These are phyloP conservation scores for Melaleuca alternifolia DNA, from an alignment of 345 rosid genomes.

Conservation along the genomic window DNA sequence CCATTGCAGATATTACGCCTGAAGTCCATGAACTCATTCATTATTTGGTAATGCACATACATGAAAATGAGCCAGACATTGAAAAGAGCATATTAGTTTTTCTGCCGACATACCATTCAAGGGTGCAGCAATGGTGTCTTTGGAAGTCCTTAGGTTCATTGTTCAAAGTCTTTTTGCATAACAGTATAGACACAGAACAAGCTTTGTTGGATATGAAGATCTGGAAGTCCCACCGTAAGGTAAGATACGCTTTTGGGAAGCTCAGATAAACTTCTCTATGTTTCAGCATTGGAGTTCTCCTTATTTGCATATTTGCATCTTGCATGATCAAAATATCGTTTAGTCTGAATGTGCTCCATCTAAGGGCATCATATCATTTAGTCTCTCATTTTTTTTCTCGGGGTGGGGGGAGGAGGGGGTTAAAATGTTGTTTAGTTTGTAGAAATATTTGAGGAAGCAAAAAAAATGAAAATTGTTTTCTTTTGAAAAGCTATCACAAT, in stretches of 20 bases:
- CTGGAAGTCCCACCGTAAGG: constrained; percentile 83
- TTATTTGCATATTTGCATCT: background rate
- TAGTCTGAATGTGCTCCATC: background rate
- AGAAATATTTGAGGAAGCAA: background rate
- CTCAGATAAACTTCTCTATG: background rate
- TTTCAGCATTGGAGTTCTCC: background rate
- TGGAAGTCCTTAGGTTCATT: constrained; percentile 38
- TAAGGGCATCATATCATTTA: background rate
- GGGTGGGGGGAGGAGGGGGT: background rate
- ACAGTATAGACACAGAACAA: constrained; percentile 69
- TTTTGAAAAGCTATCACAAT: background rate
- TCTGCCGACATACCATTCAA: constrained; percentile 75
- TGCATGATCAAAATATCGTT: background rate
- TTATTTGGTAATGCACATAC: constrained; percentile 59
- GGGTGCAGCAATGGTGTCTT: constrained; percentile 72
- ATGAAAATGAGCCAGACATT: constrained; percentile 64
- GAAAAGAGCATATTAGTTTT: constrained; percentile 88
- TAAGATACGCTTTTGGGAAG: constrained; percentile 1
- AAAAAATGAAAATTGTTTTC: background rate
- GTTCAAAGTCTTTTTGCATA: constrained; percentile 68
- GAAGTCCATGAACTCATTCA: constrained; percentile 66
- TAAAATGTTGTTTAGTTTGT: background rate
- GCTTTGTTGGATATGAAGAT: constrained; percentile 81
- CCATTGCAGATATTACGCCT: constrained; percentile 55
- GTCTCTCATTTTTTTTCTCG: background rate